Evolutionary conservation across 441 rosid genomes (phyloP), one percentile per base, ranked within the genome.

Genomic region (Melastoma candidum): DNA sequence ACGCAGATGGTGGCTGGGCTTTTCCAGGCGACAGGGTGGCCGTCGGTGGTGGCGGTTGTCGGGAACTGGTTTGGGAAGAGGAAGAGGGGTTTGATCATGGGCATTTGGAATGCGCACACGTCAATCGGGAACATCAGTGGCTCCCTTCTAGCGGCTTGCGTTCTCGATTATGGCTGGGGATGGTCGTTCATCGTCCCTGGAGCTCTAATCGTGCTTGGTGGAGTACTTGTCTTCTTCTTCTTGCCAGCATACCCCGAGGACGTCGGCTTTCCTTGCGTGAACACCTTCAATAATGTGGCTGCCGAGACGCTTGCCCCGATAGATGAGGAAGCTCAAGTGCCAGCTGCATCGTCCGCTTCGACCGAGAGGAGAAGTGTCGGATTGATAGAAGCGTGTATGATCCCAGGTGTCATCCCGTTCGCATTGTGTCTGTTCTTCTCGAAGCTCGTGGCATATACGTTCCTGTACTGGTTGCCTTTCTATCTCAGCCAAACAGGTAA

Each of bases 21-120:
- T 68, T 92, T 92, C 71, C 95, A 92, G 64, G 90, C 95, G 3
- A 92, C 95, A 0, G 98, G 96, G 1, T 92, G 98, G 98, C 98
- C 98, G 1, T 92, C 96, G 7, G 98, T 92, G 59, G 98, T 92
- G 63, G 98, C 98, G 26, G 98, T 92, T 6, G 77, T 92, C 13
- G 98, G 96, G 29, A 92, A 87, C 71, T 87, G 95, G 98, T 85
- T 71, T 39, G 96, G 95, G 13, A 92, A 79, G 53, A 82, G 87
- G 76, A 84, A 81, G 77, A 83, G 96, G 60, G 98, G 98, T 0
- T 75, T 92, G 72, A 87, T 92, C 58, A 92, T 92, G 95, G 98
- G 98, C 17, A 63, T 92, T 57, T 87, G 96, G 98, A 87, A 92
- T 68, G 98, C 98, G 2, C 96, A 92, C 68, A 87, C 96, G 52